These are phyloP conservation scores for Calvatia gigantea DNA, from an alignment of 768 basidiomycete genomes.

Conservation along the genomic window DNA sequence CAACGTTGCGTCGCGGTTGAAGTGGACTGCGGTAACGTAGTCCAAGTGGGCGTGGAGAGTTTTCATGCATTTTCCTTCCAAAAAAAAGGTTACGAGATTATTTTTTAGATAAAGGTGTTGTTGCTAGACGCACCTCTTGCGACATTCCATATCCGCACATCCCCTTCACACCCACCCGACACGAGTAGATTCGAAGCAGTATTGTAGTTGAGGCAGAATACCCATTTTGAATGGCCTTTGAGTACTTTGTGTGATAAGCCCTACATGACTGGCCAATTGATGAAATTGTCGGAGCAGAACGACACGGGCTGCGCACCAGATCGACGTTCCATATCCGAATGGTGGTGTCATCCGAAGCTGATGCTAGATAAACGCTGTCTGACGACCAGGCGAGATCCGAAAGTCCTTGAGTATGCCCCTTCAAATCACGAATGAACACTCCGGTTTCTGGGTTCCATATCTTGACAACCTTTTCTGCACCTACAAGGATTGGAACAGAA, in stretches of 20 bases:
- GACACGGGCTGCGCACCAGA: constrained; percentile 45
- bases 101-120: neutral
- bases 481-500: constrained; percentile 29
- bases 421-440: constrained; percentile 69
- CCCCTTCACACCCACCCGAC: constrained; percentile 91
- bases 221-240: constrained; percentile 81
- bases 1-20: constrained; percentile 87
- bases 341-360: constrained; percentile 89
- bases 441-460: constrained; percentile 83
- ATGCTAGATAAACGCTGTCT: constrained; percentile 79
- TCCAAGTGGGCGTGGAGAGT: constrained; percentile 91
- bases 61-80: constrained; percentile 75
- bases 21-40: constrained; percentile 92
- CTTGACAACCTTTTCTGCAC: constrained; percentile 75
- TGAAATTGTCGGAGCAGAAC: constrained; percentile 6
- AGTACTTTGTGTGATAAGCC: constrained; percentile 69
- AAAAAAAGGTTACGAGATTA: neutral
- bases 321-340: constrained; percentile 89
- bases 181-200: constrained; percentile 84
- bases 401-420: constrained; percentile 76
- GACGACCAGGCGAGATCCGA: constrained; percentile 90
- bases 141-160: constrained; percentile 90
- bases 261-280: constrained; percentile 30
- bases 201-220: constrained; percentile 93
- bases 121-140: constrained; percentile 53